phyloP scores from a whole-genome alignment of 768 basidiomycete genomes.

The Fibroporia radiculosa region DNA sequence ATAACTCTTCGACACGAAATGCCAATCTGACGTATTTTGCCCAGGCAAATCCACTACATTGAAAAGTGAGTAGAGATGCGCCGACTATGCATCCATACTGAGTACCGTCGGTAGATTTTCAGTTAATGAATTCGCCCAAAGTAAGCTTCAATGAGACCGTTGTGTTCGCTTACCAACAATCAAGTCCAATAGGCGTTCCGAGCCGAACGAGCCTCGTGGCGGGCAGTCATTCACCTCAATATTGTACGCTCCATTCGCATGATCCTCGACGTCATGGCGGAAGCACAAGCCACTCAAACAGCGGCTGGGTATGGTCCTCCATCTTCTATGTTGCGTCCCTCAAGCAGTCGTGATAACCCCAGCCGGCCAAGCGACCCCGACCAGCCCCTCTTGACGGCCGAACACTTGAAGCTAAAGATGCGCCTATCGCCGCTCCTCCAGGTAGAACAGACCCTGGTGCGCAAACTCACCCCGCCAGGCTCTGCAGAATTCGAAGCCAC shows the following conservation, averaged over 20 bases:
- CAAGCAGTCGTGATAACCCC: not conserved
- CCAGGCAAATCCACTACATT: conserved; percentile 31
- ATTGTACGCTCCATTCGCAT: conserved; percentile 35
- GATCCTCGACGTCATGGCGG: conserved; percentile 30
- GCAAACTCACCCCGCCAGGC: conserved; percentile 21
- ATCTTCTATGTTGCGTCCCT: conserved; percentile 8
- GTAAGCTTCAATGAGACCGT: conserved; percentile 4
- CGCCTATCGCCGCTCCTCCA: conserved; percentile 28
- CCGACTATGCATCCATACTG: not conserved
- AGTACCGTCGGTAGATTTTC: conserved; percentile 45
- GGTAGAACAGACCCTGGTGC: conserved; percentile 27
- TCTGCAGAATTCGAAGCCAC: conserved; percentile 21
- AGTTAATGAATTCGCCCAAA: conserved; percentile 52
- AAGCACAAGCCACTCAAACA: conserved; percentile 19
- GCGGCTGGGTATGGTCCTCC: conserved; percentile 5
- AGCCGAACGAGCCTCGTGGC: conserved; percentile 71
- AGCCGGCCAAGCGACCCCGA: not conserved
- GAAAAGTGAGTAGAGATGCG: conserved; percentile 29
- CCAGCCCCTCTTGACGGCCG: conserved; percentile 16
- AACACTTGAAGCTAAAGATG: conserved; percentile 27
- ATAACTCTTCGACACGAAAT: not conserved
- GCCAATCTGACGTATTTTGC: too few relatives aligned
- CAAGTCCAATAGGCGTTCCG: conserved; percentile 40
- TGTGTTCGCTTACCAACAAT: not conserved
- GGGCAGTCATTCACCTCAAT: conserved; percentile 64